Evolutionary conservation across 2,329 filamentous ascomycete species (phyloP).

Genomic region (Arthrobotrys sphaeroides): DNA sequence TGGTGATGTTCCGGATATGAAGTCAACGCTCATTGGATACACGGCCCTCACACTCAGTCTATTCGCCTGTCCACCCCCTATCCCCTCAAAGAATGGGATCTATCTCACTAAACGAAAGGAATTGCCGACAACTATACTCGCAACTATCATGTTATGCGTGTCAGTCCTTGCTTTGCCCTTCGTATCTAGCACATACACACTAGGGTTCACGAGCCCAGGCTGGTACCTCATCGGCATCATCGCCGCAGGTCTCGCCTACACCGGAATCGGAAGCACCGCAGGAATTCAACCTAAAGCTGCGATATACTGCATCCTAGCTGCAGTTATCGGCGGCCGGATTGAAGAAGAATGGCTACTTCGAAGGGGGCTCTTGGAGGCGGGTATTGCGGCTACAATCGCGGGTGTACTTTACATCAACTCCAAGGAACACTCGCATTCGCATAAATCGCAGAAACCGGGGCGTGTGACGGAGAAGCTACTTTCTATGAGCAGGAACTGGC

Average conservation of each 20-base stretch:
- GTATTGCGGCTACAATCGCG: slow-evolving; percentile 14
- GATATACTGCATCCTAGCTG: slow-evolving; percentile 21
- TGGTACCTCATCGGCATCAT: slow-evolving; percentile 48
- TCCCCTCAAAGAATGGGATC: slow-evolving; percentile 6
- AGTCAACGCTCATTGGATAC: slow-evolving; percentile 32
- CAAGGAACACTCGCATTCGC: neutral
- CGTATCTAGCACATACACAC: slow-evolving; percentile 12
- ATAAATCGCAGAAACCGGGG: neutral
- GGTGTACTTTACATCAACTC: slow-evolving; percentile 22
- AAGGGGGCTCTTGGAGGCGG: slow-evolving; percentile 31
- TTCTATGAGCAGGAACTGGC: slow-evolving; percentile 74
- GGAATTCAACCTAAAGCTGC: slow-evolving; percentile 21
- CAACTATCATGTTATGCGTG: slow-evolving; percentile 16
- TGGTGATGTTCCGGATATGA: slow-evolving; percentile 33
- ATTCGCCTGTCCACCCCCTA: slow-evolving; percentile 33
- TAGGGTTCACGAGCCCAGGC: slow-evolving; percentile 41
- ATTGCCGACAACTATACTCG: slow-evolving; percentile 30
- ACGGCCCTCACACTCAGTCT: slow-evolving; percentile 2
- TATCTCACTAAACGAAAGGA: slow-evolving; percentile 29
- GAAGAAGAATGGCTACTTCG: slow-evolving; percentile 37
- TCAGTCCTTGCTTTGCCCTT: slow-evolving; percentile 37
- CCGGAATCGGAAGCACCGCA: neutral
- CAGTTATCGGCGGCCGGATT: slow-evolving; percentile 36
- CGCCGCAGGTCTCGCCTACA: slow-evolving; percentile 31
- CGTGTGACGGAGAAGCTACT: slow-evolving; percentile 77